phyloP scores from a whole-genome alignment of 139 green algal genomes.

The Picochlorum costavermella region DNA sequence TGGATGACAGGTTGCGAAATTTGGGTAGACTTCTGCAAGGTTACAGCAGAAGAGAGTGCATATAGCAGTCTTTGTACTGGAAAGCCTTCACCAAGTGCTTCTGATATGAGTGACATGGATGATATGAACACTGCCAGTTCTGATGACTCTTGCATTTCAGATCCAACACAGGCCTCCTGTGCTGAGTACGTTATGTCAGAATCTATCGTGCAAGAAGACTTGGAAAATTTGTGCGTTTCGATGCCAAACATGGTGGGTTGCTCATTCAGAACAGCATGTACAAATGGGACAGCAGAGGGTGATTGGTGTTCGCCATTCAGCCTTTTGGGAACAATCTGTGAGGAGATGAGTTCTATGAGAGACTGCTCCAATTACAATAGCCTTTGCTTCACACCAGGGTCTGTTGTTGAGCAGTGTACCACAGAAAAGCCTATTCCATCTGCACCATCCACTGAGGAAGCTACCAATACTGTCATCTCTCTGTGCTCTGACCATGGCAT shows the following conservation, averaged over 20 bases:
- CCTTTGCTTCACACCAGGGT: slow-evolving; percentile 16
- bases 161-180: slow-evolving; percentile 8
- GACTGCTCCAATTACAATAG: slow-evolving; percentile 18
- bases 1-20: background rate
- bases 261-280: slow-evolving; percentile 17
- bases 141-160: slow-evolving; percentile 5
- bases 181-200: slow-evolving; percentile 8
- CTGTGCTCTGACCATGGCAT: slow-evolving; percentile 11
- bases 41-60: background rate
- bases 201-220: background rate
- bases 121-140: background rate
- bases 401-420: slow-evolving; percentile 21
- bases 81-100: background rate
- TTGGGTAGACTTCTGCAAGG: background rate
- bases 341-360: slow-evolving; percentile 14
- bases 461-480: slow-evolving; percentile 2
- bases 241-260: slow-evolving; percentile 27
- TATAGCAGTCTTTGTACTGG: background rate
- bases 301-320: slow-evolving; percentile 21
- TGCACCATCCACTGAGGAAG: slow-evolving; percentile 4
- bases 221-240: slow-evolving; percentile 12
- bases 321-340: slow-evolving; percentile 20
- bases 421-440: slow-evolving; percentile 2
- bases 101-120: background rate
- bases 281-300: slow-evolving; percentile 5